phyloP scores from a whole-genome alignment of 2,329 filamentous ascomycete species.

The Neopestalotiopsis rosae region DNA sequence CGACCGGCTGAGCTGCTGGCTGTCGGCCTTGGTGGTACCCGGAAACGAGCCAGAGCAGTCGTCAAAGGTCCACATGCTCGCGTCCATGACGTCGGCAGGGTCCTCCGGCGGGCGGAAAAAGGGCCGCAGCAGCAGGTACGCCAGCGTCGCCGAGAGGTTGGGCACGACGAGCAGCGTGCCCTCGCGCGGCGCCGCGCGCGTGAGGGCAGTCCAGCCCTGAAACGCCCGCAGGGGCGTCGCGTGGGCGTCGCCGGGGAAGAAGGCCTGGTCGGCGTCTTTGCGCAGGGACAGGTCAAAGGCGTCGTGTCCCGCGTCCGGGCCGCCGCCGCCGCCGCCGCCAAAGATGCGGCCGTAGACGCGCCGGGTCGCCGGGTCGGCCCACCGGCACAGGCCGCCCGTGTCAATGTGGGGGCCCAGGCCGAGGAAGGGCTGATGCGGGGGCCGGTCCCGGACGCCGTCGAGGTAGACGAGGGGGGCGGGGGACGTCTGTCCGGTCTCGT shows the following conservation, averaged over 20 bases:
- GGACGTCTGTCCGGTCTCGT: neutral
- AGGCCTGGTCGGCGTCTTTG: constrained; percentile 32
- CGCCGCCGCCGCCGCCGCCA: constrained; percentile 23
- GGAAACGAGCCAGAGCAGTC: constrained; percentile 40
- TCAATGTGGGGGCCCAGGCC: constrained; percentile 44
- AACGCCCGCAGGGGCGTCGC: constrained; percentile 41
- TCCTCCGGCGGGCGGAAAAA: neutral
- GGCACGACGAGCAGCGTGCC: constrained; percentile 41
- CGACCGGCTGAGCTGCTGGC: constrained; percentile 40
- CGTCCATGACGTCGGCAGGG: constrained; percentile 38
- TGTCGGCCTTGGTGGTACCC: constrained; percentile 39
- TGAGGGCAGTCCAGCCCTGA: constrained; percentile 44
- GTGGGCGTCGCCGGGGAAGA: constrained; percentile 37
- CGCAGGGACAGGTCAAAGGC: constrained; percentile 36
- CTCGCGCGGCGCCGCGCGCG: constrained; percentile 31
- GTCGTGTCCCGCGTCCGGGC: constrained; percentile 36
- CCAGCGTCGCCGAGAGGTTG: neutral
- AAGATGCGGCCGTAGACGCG: constrained; percentile 38
- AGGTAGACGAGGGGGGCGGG: constrained; percentile 17
- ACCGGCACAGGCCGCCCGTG: constrained; percentile 41
- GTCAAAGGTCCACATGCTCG: constrained; percentile 42
- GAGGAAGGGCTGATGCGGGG: constrained; percentile 36
- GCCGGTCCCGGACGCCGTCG: constrained; percentile 22
- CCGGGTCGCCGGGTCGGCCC: constrained; percentile 39
- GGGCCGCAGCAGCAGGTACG: constrained; percentile 5